Percentiles rank a stretch among this genome's conserved stretches.
These are phyloP conservation scores for Arthrobotrys musiformis DNA, from an alignment of 2,329 filamentous ascomycete species.

Conservation along the genomic window DNA sequence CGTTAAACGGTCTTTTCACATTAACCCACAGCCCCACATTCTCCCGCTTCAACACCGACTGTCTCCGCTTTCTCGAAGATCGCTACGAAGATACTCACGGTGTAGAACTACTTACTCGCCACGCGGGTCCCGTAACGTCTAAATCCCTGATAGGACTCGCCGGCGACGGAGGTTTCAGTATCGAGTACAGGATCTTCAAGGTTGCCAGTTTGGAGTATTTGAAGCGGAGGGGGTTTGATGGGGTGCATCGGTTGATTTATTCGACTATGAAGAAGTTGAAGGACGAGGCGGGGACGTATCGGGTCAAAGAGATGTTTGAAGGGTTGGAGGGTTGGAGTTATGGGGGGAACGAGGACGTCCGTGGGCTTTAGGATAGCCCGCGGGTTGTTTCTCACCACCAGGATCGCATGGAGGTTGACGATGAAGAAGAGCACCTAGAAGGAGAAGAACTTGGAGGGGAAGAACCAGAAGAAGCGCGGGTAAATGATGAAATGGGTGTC, in stretches of 20 bases:
- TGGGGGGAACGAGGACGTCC: background rate
- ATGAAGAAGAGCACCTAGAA: background rate
- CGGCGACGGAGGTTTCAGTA: conserved; percentile 71
- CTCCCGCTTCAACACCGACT: conserved; percentile 69
- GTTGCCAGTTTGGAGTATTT: conserved; percentile 77
- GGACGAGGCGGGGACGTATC: conserved; percentile 49
- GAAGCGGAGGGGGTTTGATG: conserved; percentile 72
- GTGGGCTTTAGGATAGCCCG: background rate
- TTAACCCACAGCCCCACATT: conserved; percentile 71
- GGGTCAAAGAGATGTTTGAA: conserved; percentile 45
- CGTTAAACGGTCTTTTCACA: conserved; percentile 68
- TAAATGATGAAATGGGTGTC: background rate
- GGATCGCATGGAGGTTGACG: background rate
- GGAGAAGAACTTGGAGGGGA: background rate
- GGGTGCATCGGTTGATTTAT: conserved; percentile 78
- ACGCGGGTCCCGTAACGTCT: conserved; percentile 77
- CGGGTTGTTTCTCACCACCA: background rate
- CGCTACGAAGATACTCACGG: conserved; percentile 65
- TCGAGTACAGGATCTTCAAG: conserved; percentile 80
- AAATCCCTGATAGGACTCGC: conserved; percentile 72
- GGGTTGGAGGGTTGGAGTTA: conserved; percentile 32
- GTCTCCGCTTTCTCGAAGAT: conserved; percentile 71
- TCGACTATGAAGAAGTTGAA: conserved; percentile 75
- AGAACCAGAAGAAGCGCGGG: too few relatives aligned
- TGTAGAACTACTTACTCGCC: conserved; percentile 62